Conservation (phyloP, 768 basidiomycete species). For the Sporobolomyces pararoseus region DNA sequence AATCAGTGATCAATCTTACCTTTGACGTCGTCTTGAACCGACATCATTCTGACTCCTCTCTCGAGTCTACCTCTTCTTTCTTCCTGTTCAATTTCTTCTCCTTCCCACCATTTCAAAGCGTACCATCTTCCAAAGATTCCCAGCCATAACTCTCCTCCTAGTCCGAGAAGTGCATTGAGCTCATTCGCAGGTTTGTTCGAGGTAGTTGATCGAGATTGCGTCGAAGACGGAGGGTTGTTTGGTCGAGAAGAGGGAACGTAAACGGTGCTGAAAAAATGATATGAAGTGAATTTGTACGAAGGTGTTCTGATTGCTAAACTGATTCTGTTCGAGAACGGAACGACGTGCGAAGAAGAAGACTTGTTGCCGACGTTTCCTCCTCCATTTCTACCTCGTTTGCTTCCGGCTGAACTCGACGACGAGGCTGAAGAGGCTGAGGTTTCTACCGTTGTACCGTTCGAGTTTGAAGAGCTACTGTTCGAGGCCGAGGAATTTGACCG, state of each 20-base stretch:
- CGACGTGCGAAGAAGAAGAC: constrained; percentile 47
- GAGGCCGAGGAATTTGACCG: constrained; percentile 19
- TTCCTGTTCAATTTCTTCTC: constrained; percentile 32
- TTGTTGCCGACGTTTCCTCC: constrained; percentile 24
- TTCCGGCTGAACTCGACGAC: not conserved
- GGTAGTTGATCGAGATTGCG: constrained; percentile 7
- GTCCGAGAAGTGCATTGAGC: constrained; percentile 27
- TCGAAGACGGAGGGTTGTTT: not conserved
- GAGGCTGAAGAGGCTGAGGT: not conserved
- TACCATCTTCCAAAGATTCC: constrained; percentile 88
- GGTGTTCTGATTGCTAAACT: constrained; percentile 89
- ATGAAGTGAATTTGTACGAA: constrained; percentile 77
- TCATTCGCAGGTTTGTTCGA: not conserved
- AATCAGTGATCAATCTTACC: too few relatives aligned
- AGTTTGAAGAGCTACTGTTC: not conserved
- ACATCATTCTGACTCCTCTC: constrained; percentile 29
- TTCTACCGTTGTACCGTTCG: not conserved
- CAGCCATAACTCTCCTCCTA: constrained; percentile 77
- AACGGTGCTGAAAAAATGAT: constrained; percentile 82
- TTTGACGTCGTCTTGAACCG: constrained; percentile 21
- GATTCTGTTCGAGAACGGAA: constrained; percentile 82
- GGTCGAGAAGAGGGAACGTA: constrained; percentile 56
- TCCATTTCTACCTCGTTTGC: constrained; percentile 1
- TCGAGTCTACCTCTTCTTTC: constrained; percentile 30
- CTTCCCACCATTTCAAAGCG: constrained; percentile 53